A percentile compares a stretch with the other conserved stretches of the same genome.
phyloP scores from a whole-genome alignment of 768 basidiomycete genomes.

The Suillus placidus region DNA sequence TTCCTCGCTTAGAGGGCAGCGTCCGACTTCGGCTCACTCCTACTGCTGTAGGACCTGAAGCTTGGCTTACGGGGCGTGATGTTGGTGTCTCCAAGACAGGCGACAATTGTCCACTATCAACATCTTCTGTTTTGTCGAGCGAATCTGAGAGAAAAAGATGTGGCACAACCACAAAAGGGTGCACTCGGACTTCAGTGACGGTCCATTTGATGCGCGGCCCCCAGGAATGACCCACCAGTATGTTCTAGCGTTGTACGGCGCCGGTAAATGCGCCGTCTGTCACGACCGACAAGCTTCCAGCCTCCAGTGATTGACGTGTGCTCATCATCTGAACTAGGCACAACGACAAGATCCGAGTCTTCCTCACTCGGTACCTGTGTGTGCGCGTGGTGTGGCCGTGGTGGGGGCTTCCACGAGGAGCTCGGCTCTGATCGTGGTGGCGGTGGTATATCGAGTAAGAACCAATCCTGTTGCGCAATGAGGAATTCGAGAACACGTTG shows the following conservation, averaged over 20 bases:
- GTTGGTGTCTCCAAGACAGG: constrained; percentile 51
- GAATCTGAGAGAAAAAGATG: constrained; percentile 24
- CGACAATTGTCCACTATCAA: constrained; percentile 42
- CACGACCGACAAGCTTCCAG: constrained; percentile 54
- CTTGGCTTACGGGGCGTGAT: constrained; percentile 32
- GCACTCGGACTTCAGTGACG: constrained; percentile 25
- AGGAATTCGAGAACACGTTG: constrained; percentile 94
- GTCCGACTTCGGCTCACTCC: constrained; percentile 66
- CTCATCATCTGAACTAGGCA: constrained; percentile 53
- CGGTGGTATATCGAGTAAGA: constrained; percentile 85
- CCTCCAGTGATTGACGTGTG: constrained; percentile 45
- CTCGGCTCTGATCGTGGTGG: constrained; percentile 48
- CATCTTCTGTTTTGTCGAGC: constrained; percentile 22
- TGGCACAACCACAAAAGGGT: constrained; percentile 17
- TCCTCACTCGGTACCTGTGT: constrained; percentile 34
- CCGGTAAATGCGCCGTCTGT: constrained; percentile 48
- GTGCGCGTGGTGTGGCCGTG: constrained; percentile 14
- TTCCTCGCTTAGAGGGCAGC: constrained; percentile 44
- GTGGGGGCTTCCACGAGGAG: constrained; percentile 31
- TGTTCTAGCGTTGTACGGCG: constrained; percentile 60
- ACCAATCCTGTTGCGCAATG: constrained; percentile 95
- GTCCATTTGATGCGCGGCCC: constrained; percentile 32
- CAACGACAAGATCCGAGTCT: constrained; percentile 47
- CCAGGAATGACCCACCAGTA: constrained; percentile 36
- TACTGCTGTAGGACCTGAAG: constrained; percentile 29